Evolutionary conservation across 2,329 filamentous ascomycete species (phyloP).

Genomic region (Didymellaceae sp.): DNA sequence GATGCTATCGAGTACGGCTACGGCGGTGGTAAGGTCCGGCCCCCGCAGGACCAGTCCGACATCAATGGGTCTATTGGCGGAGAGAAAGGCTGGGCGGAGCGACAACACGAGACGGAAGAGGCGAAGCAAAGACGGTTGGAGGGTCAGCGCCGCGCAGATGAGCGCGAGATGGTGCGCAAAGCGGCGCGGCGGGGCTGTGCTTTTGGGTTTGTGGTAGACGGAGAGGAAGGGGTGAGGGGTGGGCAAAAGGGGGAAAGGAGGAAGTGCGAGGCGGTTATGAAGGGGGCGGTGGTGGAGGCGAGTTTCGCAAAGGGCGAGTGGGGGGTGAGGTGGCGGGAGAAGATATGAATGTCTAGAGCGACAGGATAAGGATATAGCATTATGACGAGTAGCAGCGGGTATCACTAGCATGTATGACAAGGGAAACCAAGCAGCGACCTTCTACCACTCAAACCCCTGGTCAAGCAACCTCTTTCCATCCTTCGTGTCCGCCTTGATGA

Average conservation of each 20-base stretch:
- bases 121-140: slow-evolving; percentile 58
- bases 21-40: slow-evolving; percentile 45
- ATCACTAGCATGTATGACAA: slow-evolving; percentile 20
- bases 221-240: slow-evolving; percentile 7
- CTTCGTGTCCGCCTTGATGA: slow-evolving; percentile 25
- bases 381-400: slow-evolving; percentile 19
- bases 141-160: slow-evolving; percentile 57
- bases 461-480: slow-evolving; percentile 28
- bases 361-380: neutral
- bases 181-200: slow-evolving; percentile 67
- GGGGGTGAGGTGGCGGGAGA: slow-evolving; percentile 64
- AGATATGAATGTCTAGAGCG: slow-evolving; percentile 8
- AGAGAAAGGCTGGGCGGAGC: slow-evolving; percentile 62
- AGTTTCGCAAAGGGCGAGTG: slow-evolving; percentile 68
- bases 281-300: slow-evolving; percentile 63
- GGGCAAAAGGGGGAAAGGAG: slow-evolving; percentile 38
- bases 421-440: neutral
- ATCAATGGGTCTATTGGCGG: slow-evolving; percentile 65
- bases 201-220: slow-evolving; percentile 56
- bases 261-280: slow-evolving; percentile 66
- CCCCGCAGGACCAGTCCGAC: slow-evolving; percentile 54
- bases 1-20: slow-evolving; percentile 34
- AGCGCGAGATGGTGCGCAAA: slow-evolving; percentile 66
- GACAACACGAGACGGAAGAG: slow-evolving; percentile 59
- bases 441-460: slow-evolving; percentile 27